phyloP scores from a whole-genome alignment of 2,329 filamentous ascomycete species.

The Trichoderma oligosporum region DNA sequence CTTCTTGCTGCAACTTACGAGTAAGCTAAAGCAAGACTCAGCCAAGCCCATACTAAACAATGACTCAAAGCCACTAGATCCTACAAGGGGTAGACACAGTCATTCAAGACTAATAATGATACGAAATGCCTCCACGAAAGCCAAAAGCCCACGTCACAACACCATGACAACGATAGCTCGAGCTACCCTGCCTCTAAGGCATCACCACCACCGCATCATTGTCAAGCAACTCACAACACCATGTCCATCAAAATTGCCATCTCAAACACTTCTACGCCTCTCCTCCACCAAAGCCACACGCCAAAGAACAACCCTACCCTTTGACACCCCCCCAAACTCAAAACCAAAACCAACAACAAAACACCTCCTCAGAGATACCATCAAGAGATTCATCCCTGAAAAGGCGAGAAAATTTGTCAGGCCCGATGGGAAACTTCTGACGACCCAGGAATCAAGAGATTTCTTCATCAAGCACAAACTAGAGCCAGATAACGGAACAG shows the following conservation, averaged over 20 bases:
- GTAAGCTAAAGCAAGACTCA: too few species aligned
- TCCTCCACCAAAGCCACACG: neutral
- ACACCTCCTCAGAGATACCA: neutral
- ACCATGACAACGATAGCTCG: constrained; percentile 27
- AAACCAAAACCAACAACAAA: too few species aligned
- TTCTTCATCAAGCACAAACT: constrained; percentile 29
- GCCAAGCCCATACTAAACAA: too few species aligned
- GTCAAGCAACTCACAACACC: neutral
- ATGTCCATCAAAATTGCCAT: neutral
- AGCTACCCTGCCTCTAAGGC: constrained; percentile 15
- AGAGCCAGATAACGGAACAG: constrained; percentile 26
- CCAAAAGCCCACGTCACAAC: neutral
- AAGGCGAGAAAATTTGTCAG: constrained; percentile 24
- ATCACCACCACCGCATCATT: too few species aligned
- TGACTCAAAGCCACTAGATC: too few species aligned
- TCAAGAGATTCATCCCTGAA: constrained; percentile 25
- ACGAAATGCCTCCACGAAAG: neutral
- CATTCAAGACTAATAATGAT: neutral
- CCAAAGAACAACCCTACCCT: too few species aligned
- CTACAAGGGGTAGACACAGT: too few species aligned
- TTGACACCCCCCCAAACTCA: constrained; percentile 12
- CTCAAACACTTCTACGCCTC: neutral
- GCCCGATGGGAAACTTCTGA: constrained; percentile 27
- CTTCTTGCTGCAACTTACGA: too few species aligned
- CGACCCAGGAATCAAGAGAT: constrained; percentile 28